Evolutionary conservation across 1,139 yeast genomes (phyloP).

Genomic region (Taphrina pruni): DNA sequence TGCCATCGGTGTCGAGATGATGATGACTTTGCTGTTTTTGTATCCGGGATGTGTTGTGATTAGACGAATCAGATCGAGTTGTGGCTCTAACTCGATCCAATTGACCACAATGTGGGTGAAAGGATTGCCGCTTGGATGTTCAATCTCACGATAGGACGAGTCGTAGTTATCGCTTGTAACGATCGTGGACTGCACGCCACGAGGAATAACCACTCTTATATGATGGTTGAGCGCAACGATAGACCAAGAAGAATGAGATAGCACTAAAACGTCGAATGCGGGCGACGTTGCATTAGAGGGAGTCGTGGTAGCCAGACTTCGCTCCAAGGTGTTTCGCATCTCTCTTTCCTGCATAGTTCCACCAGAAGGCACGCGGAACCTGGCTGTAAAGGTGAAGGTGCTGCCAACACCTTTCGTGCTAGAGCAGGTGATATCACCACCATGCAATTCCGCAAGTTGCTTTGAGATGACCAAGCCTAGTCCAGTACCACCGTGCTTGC

Average conservation of each 20-base stretch:
- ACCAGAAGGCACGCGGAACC: conserved; percentile 49
- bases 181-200: conserved; percentile 41
- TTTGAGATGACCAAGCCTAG: conserved; percentile 90
- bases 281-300: not conserved
- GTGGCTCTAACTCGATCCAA: conserved; percentile 47
- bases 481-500: conserved; percentile 57
- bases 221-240: conserved; percentile 51
- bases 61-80: conserved; percentile 45
- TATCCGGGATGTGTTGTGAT: conserved; percentile 39
- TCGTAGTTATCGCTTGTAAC: conserved; percentile 43
- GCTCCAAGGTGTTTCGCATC: conserved; percentile 38
- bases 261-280: conserved; percentile 47
- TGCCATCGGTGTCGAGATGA: conserved; percentile 51
- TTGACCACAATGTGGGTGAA: conserved; percentile 52
- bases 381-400: conserved; percentile 58
- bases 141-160: conserved; percentile 40
- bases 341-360: conserved; percentile 38
- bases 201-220: conserved; percentile 49
- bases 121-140: conserved; percentile 7
- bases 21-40: conserved; percentile 48
- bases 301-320: conserved; percentile 10
- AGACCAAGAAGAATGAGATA: conserved; percentile 50
- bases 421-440: conserved; percentile 62
- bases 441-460: conserved; percentile 86
- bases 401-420: conserved; percentile 81